Evolutionary conservation across 192 early-diverging fungal species (phyloP).

Genomic region (Umbelopsis isabellina): DNA sequence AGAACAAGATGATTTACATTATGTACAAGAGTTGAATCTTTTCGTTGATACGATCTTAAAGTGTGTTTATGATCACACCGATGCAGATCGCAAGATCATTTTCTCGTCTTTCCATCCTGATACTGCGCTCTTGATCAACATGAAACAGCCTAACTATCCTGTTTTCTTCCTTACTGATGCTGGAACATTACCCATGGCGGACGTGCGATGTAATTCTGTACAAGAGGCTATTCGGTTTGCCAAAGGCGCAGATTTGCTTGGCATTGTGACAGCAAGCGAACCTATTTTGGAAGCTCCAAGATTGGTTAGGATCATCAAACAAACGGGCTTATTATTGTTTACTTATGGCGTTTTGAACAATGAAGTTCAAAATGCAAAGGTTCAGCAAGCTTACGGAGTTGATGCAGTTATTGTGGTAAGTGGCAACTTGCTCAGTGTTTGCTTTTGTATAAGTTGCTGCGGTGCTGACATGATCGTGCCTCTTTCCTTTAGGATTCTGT

Average conservation of each 20-base stretch:
- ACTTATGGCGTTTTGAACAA: constrained; percentile 89
- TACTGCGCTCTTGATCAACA: constrained; percentile 77
- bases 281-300: constrained; percentile 79
- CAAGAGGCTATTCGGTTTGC: constrained; percentile 80
- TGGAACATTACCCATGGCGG: constrained; percentile 72
- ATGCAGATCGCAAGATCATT: constrained; percentile 70
- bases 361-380: constrained; percentile 64
- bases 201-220: constrained; percentile 81
- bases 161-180: constrained; percentile 93
- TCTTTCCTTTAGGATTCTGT: constrained; percentile 54
- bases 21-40: constrained; percentile 78
- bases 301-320: constrained; percentile 71
- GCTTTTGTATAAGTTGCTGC: background rate
- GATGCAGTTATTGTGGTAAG: constrained; percentile 85
- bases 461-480: background rate
- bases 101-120: constrained; percentile 96
- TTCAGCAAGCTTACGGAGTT: constrained; percentile 80
- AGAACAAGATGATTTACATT: constrained; percentile 68
- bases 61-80: constrained; percentile 67
- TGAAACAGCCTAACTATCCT: constrained; percentile 87
- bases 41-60: constrained; percentile 87
- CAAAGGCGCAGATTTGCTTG: constrained; percentile 68
- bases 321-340: constrained; percentile 70
- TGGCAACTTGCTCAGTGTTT: background rate
- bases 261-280: constrained; percentile 76